Conservation (phyloP, 257 asterid species). For the Catharanthus roseus region DNA sequence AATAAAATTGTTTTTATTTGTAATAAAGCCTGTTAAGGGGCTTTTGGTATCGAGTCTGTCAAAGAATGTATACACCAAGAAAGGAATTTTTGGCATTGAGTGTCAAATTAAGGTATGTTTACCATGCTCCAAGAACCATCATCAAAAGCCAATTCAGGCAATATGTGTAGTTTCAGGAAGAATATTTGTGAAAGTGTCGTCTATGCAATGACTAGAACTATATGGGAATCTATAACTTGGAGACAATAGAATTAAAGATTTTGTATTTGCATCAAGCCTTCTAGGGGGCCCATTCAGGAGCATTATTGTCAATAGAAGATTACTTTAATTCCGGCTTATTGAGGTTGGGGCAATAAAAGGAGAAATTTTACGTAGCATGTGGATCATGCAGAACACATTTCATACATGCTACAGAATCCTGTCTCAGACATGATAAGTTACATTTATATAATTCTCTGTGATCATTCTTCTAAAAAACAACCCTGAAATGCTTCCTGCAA, state of each 20-base stretch:
- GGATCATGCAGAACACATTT: no score
- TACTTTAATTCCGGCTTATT: background rate
- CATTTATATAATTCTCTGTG: background rate
- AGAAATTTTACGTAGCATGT: background rate
- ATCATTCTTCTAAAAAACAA: no score
- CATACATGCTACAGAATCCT: no score
- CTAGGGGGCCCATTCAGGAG: background rate
- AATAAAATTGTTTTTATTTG: background rate
- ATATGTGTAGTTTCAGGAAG: background rate
- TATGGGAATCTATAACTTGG: background rate
- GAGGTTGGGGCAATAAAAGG: background rate
- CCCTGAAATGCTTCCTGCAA: background rate
- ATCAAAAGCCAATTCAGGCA: slow-evolving; percentile 4
- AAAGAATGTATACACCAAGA: no score
- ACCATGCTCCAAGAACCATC: background rate
- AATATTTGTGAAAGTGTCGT: background rate
- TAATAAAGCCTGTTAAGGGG: background rate
- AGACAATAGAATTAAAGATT: background rate
- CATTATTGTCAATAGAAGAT: background rate
- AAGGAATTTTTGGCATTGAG: no score
- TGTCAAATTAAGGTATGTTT: no score
- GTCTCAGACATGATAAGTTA: background rate
- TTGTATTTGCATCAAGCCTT: background rate
- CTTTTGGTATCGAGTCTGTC: no score
- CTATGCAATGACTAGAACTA: background rate